Base-by-base conservation (phyloP, 1,284 basidiomycete species). In the Trichosporon sp. region DNA sequence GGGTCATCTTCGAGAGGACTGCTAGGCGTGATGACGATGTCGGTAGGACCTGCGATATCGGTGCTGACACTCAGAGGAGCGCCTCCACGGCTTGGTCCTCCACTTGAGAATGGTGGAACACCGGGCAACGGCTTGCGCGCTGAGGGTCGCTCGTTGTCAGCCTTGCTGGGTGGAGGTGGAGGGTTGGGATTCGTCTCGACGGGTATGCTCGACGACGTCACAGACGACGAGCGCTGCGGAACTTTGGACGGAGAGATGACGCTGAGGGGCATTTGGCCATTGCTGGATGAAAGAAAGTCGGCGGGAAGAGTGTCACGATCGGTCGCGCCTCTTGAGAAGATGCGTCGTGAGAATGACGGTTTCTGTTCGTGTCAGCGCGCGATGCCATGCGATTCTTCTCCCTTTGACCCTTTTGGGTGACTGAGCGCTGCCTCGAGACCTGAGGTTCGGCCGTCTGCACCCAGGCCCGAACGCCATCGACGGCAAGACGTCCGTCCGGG, bases 11-110 rank as follows among this genome's bases (percentile, higher is more conserved):
- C 60, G 21, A 59, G 29, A 0, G 76, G 76, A 34, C 73, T 75
- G 58, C 73, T 74, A 3, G 76, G 76, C 0, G 76, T 79, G 33
- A 79, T 70, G 46, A 77, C 71, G 46, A 78, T 78, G 36, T 70
- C 70, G 75, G 72, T 3, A 70, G 11, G 9, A 60, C 62, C 11
- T 63, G 21, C 13, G 31, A 56, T 14, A 44, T 33, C 23, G 52
- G 64, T 10, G 37, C 44, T 19, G 49, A 61, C 16, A 52, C 54
- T 11, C 27, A 37, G 9, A 59, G 34, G 5, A 23, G 23, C 4
- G 49, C 34, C n/a, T n/a, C n/a, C 49, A 19, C 56, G n/a, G 49
- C 19, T 27, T 44, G 16, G 19, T 58, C 34, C 34, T 31, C 31
- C 33, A 25, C 25, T 23, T 13, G 19, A 56, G 37, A 54, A 49